Evolutionary conservation across 2,329 filamentous ascomycete species (phyloP).

Genomic region (Paracorniculantispora psalliotae): DNA sequence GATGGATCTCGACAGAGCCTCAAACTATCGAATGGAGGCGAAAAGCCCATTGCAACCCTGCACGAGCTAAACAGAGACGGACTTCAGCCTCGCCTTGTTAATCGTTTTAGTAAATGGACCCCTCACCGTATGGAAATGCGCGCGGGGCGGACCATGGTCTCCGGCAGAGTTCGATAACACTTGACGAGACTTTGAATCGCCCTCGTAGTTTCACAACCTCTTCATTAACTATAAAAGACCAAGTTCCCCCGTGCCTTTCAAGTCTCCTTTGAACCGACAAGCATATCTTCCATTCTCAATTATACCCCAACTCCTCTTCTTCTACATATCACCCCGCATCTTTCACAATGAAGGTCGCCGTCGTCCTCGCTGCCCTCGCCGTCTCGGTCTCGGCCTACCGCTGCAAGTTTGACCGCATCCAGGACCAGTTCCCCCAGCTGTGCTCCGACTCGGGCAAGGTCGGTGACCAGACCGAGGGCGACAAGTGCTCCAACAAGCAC

Average conservation of each 20-base stretch:
- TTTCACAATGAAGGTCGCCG: background rate
- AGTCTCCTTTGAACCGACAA: background rate
- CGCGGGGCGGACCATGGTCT: background rate
- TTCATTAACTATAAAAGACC: background rate
- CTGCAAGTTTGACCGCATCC: slow-evolving; percentile 8
- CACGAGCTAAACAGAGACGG: background rate
- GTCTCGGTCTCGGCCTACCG: background rate
- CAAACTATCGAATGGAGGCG: background rate
- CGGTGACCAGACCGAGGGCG: background rate
- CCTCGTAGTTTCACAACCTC: background rate
- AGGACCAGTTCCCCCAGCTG: slow-evolving; percentile 3
- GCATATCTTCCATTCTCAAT: background rate
- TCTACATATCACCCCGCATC: background rate
- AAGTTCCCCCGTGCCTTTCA: background rate
- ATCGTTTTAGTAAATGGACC: background rate
- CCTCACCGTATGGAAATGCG: background rate
- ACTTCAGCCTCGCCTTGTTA: background rate
- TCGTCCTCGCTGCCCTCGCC: background rate
- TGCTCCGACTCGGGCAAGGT: slow-evolving; percentile 5
- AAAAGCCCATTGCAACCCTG: background rate
- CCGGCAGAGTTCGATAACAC: background rate
- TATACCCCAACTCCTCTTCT: background rate
- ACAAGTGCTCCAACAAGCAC: slow-evolving; percentile 3
- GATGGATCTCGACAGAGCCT: background rate
- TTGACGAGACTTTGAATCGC: background rate